These are phyloP conservation scores for Phytopythium litorale DNA, from an alignment of 352 stramenopile genomes.

Conservation along the genomic window DNA sequence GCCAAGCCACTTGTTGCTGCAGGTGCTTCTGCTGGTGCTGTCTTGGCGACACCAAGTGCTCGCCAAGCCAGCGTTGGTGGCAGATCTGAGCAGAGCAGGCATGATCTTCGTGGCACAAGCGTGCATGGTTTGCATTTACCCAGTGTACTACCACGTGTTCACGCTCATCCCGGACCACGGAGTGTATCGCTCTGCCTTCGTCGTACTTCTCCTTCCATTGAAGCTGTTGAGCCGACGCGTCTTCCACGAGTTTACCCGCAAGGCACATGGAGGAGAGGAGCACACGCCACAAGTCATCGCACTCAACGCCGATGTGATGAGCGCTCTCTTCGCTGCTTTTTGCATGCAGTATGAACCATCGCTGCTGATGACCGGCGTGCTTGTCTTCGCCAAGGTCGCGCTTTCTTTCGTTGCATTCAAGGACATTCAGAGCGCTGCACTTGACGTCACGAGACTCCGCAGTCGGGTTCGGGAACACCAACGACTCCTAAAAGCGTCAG, in stretches of 20 bases:
- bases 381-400: constrained; percentile 19
- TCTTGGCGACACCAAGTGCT: neutral
- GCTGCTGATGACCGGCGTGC: constrained; percentile 7
- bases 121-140: neutral
- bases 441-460: neutral
- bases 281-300: constrained; percentile 18
- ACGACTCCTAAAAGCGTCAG: too few relatives aligned
- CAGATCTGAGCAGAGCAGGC: neutral
- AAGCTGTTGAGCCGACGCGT: constrained; percentile 21
- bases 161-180: neutral
- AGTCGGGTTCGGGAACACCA: too few relatives aligned
- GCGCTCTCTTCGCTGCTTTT: constrained; percentile 21
- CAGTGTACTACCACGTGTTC: neutral
- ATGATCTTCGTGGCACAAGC: neutral
- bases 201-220: constrained; percentile 4
- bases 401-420: constrained; percentile 15
- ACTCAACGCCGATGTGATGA: constrained; percentile 24
- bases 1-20: neutral
- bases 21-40: neutral
- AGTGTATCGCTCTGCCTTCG: neutral
- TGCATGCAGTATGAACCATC: constrained; percentile 26
- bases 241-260: constrained; percentile 17
- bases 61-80: neutral
- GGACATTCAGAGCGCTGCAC: constrained; percentile 6
- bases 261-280: constrained; percentile 8